Conservation (phyloP, 805 yeast species). For the Metschnikowia santaceciliae region DNA sequence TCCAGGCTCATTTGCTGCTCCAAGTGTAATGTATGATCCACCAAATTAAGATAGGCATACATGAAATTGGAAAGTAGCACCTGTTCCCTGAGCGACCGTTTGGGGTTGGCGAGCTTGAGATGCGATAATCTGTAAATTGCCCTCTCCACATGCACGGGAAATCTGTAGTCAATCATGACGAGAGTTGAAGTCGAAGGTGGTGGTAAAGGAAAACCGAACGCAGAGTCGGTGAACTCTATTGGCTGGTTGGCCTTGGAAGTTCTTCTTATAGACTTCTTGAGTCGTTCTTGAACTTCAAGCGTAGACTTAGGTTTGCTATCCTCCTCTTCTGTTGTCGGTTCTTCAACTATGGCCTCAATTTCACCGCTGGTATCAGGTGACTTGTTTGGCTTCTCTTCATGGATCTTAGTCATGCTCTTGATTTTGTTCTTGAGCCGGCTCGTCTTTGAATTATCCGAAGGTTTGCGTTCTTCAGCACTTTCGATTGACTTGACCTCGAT, state of each 20-base stretch:
- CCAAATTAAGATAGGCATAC: slow-evolving; percentile 94
- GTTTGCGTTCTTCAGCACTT: slow-evolving; percentile 5
- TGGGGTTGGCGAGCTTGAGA: slow-evolving; percentile 89
- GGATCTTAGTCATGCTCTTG: slow-evolving; percentile 15
- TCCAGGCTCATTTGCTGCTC: slow-evolving; percentile 49
- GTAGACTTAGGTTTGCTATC: slow-evolving; percentile 31
- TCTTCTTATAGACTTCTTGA: slow-evolving; percentile 39
- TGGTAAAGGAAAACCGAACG: slow-evolving; percentile 84
- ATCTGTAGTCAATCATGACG: slow-evolving; percentile 77
- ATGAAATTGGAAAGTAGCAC: slow-evolving; percentile 91
- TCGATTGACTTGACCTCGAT: neutral
- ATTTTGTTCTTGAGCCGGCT: slow-evolving; percentile 15
- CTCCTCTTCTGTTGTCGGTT: slow-evolving; percentile 9
- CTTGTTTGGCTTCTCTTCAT: slow-evolving; percentile 9
- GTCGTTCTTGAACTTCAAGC: slow-evolving; percentile 40
- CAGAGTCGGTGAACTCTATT: slow-evolving; percentile 61
- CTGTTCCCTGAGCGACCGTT: slow-evolving; percentile 86
- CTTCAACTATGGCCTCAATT: neutral
- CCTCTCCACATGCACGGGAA: slow-evolving; percentile 92
- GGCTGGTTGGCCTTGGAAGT: slow-evolving; percentile 44
- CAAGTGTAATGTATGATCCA: slow-evolving; percentile 81
- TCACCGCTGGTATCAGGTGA: neutral
- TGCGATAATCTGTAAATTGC: slow-evolving; percentile 93
- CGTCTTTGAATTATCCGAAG: slow-evolving; percentile 9
- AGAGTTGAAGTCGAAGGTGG: slow-evolving; percentile 73